These are phyloP conservation scores for Aspergillus hancockii DNA, from an alignment of 495 filamentous ascomycete genomes.

Conservation along the genomic window DNA sequence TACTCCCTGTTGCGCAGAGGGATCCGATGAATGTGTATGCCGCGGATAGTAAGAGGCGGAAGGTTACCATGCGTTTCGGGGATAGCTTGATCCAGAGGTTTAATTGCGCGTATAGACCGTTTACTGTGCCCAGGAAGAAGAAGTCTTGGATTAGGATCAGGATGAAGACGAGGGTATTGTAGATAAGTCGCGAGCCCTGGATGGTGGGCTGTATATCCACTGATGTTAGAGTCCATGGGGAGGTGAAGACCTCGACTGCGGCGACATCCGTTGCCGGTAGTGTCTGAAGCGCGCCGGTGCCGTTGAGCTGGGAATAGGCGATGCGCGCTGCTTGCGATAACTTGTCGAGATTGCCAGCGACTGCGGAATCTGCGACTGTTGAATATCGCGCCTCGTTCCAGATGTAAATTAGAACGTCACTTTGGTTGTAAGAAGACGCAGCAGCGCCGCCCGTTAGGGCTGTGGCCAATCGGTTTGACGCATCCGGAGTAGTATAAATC, in stretches of 20 bases:
- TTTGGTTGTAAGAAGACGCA: constrained; percentile 20
- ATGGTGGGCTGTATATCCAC: constrained; percentile 41
- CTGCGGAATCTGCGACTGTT: constrained; percentile 27
- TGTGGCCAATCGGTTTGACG: constrained; percentile 28
- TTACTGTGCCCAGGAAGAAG: constrained; percentile 44
- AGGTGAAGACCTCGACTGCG: constrained; percentile 30
- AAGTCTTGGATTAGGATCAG: constrained; percentile 47
- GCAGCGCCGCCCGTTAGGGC: constrained; percentile 21
- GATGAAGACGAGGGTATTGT: constrained; percentile 47
- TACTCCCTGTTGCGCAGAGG: constrained; percentile 38
- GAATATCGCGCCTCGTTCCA: constrained; percentile 51
- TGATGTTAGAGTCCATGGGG: constrained; percentile 34
- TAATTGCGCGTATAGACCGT: constrained; percentile 36
- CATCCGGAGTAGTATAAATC: constrained; percentile 30
- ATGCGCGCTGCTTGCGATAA: constrained; percentile 29
- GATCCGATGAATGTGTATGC: constrained; percentile 43
- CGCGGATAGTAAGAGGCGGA: constrained; percentile 35
- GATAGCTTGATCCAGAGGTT: constrained; percentile 35
- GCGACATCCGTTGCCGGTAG: constrained; percentile 14
- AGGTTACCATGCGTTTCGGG: constrained; percentile 34
- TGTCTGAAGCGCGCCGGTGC: constrained; percentile 21
- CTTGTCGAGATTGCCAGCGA: constrained; percentile 27
- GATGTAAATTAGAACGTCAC: constrained; percentile 32
- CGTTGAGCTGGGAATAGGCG: constrained; percentile 32
- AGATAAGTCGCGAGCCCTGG: constrained; percentile 43